A percentile compares a stretch with the other conserved stretches of the same genome.
Conservation (phyloP, 352 stramenopile species). For the Phytophthora pistaciae region DNA sequence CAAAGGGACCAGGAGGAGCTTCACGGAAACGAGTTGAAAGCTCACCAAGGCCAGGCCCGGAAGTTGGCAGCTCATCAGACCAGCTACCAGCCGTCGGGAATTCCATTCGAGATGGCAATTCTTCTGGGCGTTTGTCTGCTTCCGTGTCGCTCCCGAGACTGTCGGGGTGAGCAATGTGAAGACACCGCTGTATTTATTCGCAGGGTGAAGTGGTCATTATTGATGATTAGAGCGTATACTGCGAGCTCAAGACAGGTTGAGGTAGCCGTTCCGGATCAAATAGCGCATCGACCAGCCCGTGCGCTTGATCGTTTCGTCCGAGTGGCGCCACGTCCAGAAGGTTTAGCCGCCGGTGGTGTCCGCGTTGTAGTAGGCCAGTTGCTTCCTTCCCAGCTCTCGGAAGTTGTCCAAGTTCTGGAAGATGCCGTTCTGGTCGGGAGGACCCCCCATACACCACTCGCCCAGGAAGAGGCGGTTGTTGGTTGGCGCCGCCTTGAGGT, state of each 20-base stretch:
- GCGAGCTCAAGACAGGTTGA: slow-evolving; percentile 14
- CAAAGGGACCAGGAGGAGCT: slow-evolving; percentile 73
- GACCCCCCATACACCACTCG: slow-evolving; percentile 57
- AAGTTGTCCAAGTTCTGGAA: slow-evolving; percentile 36
- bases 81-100: slow-evolving; percentile 20
- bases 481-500: slow-evolving; percentile 7
- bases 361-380: slow-evolving; percentile 36
- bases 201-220: not conserved
- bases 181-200: not conserved
- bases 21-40: slow-evolving; percentile 47
- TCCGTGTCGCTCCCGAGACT: slow-evolving; percentile 36
- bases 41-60: slow-evolving; percentile 5
- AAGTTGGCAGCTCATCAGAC: slow-evolving; percentile 12
- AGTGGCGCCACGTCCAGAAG: slow-evolving; percentile 53
- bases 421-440: slow-evolving; percentile 23
- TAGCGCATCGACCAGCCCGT: slow-evolving; percentile 49
- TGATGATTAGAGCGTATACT: not conserved
- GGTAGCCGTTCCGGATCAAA: slow-evolving; percentile 31
- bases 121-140: slow-evolving; percentile 13
- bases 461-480: slow-evolving; percentile 44
- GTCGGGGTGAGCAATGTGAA: slow-evolving; percentile 14
- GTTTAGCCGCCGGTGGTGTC: slow-evolving; percentile 37
- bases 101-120: not conserved
- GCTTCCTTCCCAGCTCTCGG: slow-evolving; percentile 27
- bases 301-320: slow-evolving; percentile 39